phyloP scores from a whole-genome alignment of 2,329 filamentous ascomycete species.

The Aspergillus fischeri region DNA sequence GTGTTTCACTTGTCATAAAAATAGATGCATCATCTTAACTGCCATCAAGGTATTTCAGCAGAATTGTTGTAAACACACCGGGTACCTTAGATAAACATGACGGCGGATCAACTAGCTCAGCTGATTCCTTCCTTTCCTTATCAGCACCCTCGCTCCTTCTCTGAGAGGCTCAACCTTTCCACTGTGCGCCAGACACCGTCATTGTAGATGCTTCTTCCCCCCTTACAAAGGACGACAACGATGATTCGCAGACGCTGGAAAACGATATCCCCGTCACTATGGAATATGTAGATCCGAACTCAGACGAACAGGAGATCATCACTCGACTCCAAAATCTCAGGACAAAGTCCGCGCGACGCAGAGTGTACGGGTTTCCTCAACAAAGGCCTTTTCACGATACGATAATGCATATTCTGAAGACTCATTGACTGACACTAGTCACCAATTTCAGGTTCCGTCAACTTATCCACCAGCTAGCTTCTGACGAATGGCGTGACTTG shows the following conservation, averaged over 20 bases:
- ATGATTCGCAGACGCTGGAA: not conserved
- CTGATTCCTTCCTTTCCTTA: not conserved
- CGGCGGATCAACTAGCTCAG: not conserved
- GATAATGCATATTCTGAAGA: not conserved
- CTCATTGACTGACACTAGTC: not conserved
- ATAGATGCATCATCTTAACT: no score
- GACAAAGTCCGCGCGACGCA: constrained; percentile 1
- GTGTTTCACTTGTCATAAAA: not conserved
- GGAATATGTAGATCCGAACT: not conserved
- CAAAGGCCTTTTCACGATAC: not conserved
- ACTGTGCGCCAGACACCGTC: not conserved
- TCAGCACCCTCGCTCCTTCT: not conserved
- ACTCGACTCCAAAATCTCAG: constrained; percentile 1
- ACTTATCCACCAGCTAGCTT: constrained; percentile 24
- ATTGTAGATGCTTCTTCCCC: not conserved
- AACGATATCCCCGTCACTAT: not conserved
- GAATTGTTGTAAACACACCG: no score
- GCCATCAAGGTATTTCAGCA: no score
- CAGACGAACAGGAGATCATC: constrained; percentile 1
- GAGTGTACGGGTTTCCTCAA: constrained; percentile 2
- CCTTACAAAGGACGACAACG: not conserved
- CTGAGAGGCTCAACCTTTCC: not conserved
- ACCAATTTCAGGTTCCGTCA: constrained; percentile 21
- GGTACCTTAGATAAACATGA: not conserved
- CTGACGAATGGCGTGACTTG: constrained; percentile 31